These are phyloP conservation scores for Samsoniella hepiali DNA, from an alignment of 2,329 filamentous ascomycete genomes.

Conservation along the genomic window DNA sequence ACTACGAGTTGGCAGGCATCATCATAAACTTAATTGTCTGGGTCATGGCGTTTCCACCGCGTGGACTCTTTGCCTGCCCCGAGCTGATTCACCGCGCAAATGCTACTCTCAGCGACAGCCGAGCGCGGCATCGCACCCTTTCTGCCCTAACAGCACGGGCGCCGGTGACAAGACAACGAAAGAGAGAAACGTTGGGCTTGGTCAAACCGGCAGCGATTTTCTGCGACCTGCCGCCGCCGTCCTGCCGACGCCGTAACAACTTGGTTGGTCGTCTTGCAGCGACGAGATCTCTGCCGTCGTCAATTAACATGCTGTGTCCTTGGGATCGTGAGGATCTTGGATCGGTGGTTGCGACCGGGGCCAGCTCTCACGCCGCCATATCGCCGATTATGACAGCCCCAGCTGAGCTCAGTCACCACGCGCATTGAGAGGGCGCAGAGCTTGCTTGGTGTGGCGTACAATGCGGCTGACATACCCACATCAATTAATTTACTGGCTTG, in stretches of 20 bases:
- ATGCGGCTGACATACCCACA: not conserved
- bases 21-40: not conserved
- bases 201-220: not conserved
- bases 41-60: not conserved
- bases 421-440: not conserved
- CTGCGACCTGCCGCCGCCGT: not conserved
- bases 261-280: not conserved
- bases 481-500: not conserved
- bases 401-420: conserved; percentile 15
- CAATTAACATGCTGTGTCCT: not conserved
- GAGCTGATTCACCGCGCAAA: not conserved
- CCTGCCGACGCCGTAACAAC: not conserved
- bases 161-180: not conserved
- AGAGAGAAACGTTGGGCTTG: not conserved
- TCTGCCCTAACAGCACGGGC: not conserved
- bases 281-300: not conserved
- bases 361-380: conserved; percentile 14
- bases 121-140: not conserved
- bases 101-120: conserved; percentile 1
- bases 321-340: conserved; percentile 12
- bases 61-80: not conserved
- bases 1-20: not conserved
- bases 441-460: not conserved
- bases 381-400: conserved; percentile 17
- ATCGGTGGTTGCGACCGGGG: conserved; percentile 14